A percentile compares a stretch with the other conserved stretches of the same genome.
These are phyloP conservation scores for Tuber aestivum DNA, from an alignment of 495 filamentous ascomycete species.

Conservation along the genomic window DNA sequence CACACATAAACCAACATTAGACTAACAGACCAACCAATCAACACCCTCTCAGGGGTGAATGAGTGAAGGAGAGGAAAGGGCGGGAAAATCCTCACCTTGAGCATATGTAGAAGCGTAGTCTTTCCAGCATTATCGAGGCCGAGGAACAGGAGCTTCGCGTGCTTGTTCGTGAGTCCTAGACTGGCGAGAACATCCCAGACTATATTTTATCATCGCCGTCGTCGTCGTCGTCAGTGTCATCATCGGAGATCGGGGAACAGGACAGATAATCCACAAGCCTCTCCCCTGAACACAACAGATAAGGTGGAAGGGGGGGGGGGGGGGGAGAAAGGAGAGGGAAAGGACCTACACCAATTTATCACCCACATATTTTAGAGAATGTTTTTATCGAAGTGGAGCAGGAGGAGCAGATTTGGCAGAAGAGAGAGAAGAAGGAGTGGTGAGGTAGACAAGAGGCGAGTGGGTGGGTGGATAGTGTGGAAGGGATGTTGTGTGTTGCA, in stretches of 20 bases:
- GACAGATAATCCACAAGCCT: constrained; percentile 19
- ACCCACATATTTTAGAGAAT: constrained; percentile 70
- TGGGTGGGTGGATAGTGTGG: not conserved
- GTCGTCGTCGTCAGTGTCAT: not conserved
- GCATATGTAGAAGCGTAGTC: constrained; percentile 85
- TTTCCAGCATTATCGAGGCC: constrained; percentile 97
- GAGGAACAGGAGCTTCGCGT: constrained; percentile 87
- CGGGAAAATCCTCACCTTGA: constrained; percentile 61
- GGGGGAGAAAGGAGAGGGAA: constrained; percentile 16
- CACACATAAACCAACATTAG: constrained; percentile 17
- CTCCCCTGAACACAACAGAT: not conserved
- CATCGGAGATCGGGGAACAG: constrained; percentile 28
- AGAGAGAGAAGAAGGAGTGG: not conserved
- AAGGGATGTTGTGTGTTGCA: constrained; percentile 1
- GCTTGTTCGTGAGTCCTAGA: constrained; percentile 91
- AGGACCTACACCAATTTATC: constrained; percentile 83
- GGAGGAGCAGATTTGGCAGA: not conserved
- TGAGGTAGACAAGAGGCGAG: constrained; percentile 6
- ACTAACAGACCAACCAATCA: constrained; percentile 8
- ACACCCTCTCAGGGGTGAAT: not conserved
- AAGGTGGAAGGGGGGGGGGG: not conserved
- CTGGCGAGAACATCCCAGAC: constrained; percentile 89
- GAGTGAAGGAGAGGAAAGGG: not conserved
- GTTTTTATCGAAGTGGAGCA: not conserved
- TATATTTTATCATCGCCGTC: constrained; percentile 42